These are phyloP conservation scores for Magnolia officinalis DNA, from an alignment of 164 flowering plant genomes.

Conservation along the genomic window DNA sequence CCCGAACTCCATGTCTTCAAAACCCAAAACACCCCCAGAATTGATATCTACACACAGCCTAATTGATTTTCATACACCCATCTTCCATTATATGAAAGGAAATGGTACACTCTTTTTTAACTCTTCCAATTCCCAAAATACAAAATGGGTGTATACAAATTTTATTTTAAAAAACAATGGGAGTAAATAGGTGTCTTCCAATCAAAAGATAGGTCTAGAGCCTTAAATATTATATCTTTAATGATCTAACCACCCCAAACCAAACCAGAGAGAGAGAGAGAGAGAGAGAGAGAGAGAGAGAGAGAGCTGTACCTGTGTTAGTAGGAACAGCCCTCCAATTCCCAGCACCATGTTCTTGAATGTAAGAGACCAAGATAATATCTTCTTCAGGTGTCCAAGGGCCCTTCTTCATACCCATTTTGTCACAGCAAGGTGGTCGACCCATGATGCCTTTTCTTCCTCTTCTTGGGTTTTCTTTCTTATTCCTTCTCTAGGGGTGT, in stretches of 20 bases:
- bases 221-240: no score
- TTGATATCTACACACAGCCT: no score
- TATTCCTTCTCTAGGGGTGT: not conserved
- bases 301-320: constrained; percentile 51
- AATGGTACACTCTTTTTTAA: no score
- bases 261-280: not conserved
- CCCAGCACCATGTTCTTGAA: constrained; percentile 90
- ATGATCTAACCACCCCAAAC: constrained; percentile 12
- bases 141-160: not conserved
- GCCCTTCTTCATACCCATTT: constrained; percentile 86
- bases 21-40: no score
- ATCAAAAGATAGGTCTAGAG: constrained; percentile 2
- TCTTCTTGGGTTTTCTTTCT: not conserved
- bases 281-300: not conserved
- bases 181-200: constrained; percentile 7
- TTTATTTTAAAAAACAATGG: no score
- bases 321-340: constrained; percentile 93
- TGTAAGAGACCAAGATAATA: constrained; percentile 78
- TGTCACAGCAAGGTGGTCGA: constrained; percentile 94
- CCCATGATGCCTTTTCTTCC: constrained; percentile 46
- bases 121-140: no score
- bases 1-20: no score
- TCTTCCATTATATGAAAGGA: no score
- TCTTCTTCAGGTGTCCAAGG: constrained; percentile 99
- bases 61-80: no score